Percentiles rank a stretch among this genome's conserved stretches.
Evolutionary conservation across 306 rosid genomes (phyloP).

Genomic region (Styphnolobium japonicum): DNA sequence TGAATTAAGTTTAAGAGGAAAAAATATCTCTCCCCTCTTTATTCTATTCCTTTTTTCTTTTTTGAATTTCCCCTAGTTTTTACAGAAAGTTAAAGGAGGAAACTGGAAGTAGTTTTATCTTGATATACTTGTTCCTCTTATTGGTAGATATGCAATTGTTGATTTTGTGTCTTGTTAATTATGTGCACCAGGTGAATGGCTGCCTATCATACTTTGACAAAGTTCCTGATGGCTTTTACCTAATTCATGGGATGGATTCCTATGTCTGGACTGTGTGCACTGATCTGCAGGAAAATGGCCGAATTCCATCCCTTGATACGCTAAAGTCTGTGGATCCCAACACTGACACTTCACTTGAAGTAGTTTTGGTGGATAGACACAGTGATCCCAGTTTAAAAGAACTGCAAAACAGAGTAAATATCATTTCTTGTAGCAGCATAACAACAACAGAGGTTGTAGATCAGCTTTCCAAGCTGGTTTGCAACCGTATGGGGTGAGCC

Average conservation of each 20-base stretch:
- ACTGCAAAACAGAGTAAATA: conserved; percentile 62
- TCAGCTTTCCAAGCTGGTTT: conserved; percentile 88
- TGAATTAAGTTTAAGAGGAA: neutral
- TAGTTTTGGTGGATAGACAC: conserved; percentile 71
- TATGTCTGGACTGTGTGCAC: conserved; percentile 91
- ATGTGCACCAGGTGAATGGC: conserved; percentile 81
- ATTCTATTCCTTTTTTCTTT: neutral
- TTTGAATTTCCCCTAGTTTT: neutral
- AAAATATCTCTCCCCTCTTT: neutral
- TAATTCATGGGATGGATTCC: conserved; percentile 87
- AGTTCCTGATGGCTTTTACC: conserved; percentile 92
- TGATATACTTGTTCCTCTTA: conserved; percentile 9
- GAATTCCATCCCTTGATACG: conserved; percentile 82
- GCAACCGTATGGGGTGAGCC: conserved; percentile 91
- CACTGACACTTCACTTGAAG: conserved; percentile 71
- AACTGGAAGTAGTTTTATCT: conserved; percentile 10
- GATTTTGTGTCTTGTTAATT: conserved; percentile 31
- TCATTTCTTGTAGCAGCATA: conserved; percentile 67
- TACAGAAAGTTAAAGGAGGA: neutral
- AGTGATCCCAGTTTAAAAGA: conserved; percentile 86
- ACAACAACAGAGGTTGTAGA: conserved; percentile 84
- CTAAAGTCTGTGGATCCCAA: conserved; percentile 70
- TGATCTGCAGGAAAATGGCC: conserved; percentile 82
- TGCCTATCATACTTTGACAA: conserved; percentile 87
- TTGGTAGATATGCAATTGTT: conserved; percentile 19